Base-by-base conservation (phyloP, 768 basidiomycete species). In the Neoboletus brunneissimus region DNA sequence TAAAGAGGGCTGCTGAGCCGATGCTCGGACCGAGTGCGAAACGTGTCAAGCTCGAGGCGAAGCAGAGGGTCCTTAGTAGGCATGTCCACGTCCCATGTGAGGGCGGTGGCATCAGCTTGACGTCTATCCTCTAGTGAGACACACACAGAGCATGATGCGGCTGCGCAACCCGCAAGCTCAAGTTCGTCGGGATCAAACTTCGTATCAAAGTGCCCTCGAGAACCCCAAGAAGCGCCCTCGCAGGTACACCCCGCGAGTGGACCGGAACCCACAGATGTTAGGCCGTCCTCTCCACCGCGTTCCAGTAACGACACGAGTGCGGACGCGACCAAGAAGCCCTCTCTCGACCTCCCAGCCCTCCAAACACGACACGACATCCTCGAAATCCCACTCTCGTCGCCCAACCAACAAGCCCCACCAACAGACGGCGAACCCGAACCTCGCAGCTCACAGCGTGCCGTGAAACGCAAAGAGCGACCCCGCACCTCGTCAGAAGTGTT, bases 401-500 rank as follows among this genome's bases (percentile, higher is more conserved):
- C 51, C 7, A 27, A 45, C 15, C 44, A 45, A n/a, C 52, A 23
- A 23, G 22, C 38, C 4, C 5, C 48, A 6, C 37, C 27, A 15
- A 31, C 9, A 7, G n/a, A 51, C 25, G 20, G 32, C 5, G 25
- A 13, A 7, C 10, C 42, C 3, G 38, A 37, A 18, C 1, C 41
- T 4, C 22, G 6, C 29, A 27, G 27, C n/a, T 15, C 53, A 23
- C 32, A 48, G 6, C 51, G 43, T 15, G 22, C 47, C 15, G 53
- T 44, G n/a, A 63, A 55, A 31, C 54, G 37, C 34, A 54, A 53
- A n/a, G 53, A 64, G 20, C 62, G 64, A 38, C 40, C 41, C 29
- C 50, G 52, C 5, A 12, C 34, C 1, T 27, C 58, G 1, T 59
- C 61, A 4, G 68, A 64, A 18, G 2, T 57, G 9, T 70, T 67